phyloP scores from a whole-genome alignment of 2,329 filamentous ascomycete genomes.

The Trichoderma guizhouense region DNA sequence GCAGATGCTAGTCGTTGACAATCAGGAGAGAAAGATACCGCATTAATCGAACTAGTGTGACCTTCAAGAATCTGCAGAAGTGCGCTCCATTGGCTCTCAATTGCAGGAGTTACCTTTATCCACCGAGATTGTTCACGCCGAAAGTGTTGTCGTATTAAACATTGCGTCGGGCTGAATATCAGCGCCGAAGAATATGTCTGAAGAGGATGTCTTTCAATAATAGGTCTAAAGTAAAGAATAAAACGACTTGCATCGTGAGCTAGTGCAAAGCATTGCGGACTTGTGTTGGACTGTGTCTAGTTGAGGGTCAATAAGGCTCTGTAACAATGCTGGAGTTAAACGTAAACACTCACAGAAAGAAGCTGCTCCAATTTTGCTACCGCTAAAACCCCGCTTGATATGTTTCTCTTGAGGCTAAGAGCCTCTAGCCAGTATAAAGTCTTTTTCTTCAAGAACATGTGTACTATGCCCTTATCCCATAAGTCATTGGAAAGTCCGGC shows the following conservation, averaged over 20 bases:
- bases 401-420: not conserved
- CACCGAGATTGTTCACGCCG: not conserved
- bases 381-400: not conserved
- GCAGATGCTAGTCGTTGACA: not conserved
- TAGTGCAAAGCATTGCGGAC: not conserved
- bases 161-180: not conserved
- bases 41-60: not conserved
- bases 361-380: not conserved
- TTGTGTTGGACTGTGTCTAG: not conserved
- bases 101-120: not conserved
- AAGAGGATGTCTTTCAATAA: not conserved
- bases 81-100: not conserved
- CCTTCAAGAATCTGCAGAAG: not conserved
- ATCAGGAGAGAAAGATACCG: not conserved
- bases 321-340: not conserved
- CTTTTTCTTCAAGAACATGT: not conserved
- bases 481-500: not conserved
- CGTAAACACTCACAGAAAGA: not conserved
- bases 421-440: not conserved
- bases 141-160: not conserved
- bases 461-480: not conserved
- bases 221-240: not conserved
- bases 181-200: not conserved
- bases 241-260: not conserved
- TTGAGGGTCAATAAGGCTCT: not conserved